Percentiles rank a stretch among this genome's conserved stretches.
These are phyloP conservation scores for Hyaloscypha finlandica DNA, from an alignment of 495 filamentous ascomycete genomes.

Conservation along the genomic window DNA sequence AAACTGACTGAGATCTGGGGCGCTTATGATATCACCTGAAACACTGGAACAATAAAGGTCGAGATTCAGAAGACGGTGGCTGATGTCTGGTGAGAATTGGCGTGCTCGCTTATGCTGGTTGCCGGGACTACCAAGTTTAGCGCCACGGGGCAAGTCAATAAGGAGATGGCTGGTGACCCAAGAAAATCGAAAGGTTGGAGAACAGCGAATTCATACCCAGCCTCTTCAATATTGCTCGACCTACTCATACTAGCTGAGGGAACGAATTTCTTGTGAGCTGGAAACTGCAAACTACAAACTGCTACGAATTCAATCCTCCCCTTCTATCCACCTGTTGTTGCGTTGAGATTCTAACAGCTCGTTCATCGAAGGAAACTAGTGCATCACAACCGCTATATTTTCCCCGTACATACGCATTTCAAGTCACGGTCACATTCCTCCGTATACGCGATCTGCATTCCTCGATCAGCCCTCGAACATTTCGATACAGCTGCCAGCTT, in stretches of 20 bases:
- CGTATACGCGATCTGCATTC: conserved; percentile 22
- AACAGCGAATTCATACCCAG: conserved; percentile 6
- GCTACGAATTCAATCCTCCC: conserved; percentile 18
- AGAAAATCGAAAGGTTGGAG: conserved; percentile 16
- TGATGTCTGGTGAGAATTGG: background rate
- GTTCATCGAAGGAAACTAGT: conserved; percentile 14
- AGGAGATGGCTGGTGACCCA: background rate
- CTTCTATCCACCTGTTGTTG: conserved; percentile 13
- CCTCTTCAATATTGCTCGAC: conserved; percentile 14
- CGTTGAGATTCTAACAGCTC: conserved; percentile 21
- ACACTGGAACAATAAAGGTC: too few species aligned
- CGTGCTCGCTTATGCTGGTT: conserved; percentile 1
- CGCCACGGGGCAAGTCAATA: background rate
- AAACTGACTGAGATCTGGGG: too few species aligned
- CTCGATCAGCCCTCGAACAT: conserved; percentile 18
- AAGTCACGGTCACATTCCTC: conserved; percentile 20
- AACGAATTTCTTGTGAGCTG: conserved; percentile 20
- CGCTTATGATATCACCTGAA: too few species aligned
- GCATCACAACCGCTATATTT: conserved; percentile 10
- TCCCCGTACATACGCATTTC: background rate
- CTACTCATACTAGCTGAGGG: conserved; percentile 21
- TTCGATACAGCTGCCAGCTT: conserved; percentile 19
- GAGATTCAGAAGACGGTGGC: too few species aligned
- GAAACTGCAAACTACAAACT: conserved; percentile 23
- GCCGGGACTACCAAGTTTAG: background rate